A percentile compares a stretch with the other conserved stretches of the same genome.
phyloP scores from a whole-genome alignment of 78 protist genomes.

The Dictyostelium brefeldianum region DNA sequence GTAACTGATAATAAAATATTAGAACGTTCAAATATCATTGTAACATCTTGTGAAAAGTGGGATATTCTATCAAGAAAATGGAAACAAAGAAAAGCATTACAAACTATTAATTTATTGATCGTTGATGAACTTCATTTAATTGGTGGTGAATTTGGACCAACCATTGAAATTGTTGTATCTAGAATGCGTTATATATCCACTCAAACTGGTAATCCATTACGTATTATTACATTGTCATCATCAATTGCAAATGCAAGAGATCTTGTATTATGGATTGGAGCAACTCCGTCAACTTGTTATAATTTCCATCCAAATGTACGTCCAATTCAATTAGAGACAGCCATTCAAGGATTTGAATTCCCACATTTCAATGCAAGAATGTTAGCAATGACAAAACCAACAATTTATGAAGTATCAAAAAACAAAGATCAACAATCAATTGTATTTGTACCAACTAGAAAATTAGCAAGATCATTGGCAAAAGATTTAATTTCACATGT shows the following conservation, averaged over 20 bases:
- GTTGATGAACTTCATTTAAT: conserved; percentile 96
- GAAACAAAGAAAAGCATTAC: conserved; percentile 91
- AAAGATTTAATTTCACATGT: conserved; percentile 87
- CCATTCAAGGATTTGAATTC: conserved; percentile 91
- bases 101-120: conserved; percentile 87
- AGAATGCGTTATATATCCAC: conserved; percentile 95
- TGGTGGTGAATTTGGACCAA: conserved; percentile 96
- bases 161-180: conserved; percentile 88
- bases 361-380: conserved; percentile 88
- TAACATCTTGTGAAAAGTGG: conserved; percentile 95
- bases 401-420: conserved; percentile 78
- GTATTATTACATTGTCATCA: conserved; percentile 93
- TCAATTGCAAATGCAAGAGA: conserved; percentile 95
- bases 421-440: conserved; percentile 87
- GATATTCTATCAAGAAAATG: conserved; percentile 96
- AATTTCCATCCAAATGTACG: conserved; percentile 97
- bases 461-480: conserved; percentile 83
- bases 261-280: conserved; percentile 92
- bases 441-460: conserved; percentile 92
- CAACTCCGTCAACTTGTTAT: conserved; percentile 71
- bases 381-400: conserved; percentile 95
- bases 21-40: conserved; percentile 89
- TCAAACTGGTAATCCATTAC: conserved; percentile 76
- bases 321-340: conserved; percentile 97
- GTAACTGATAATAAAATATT: conserved; percentile 94